Base-by-base conservation (phyloP, 106 monocot species). In the Iris macrosiphon region DNA sequence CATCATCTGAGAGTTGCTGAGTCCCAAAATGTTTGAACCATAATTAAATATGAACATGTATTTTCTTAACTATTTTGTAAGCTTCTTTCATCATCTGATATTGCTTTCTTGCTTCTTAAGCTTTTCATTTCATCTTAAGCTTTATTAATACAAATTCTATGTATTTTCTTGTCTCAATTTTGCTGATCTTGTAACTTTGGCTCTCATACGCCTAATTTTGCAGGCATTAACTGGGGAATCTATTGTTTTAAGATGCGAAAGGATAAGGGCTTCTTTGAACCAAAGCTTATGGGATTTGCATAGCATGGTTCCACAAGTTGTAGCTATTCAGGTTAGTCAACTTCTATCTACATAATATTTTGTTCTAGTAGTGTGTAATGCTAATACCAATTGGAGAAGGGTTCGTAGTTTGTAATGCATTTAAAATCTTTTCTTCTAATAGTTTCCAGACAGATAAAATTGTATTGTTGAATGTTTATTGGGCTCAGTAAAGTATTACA, bases 211-310 rank as follows among this genome's bases (percentile, higher is more conserved):
- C n/a, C n/a, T 52, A 10, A 0, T 56, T 31, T 52, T 65, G 55
- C 71, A 92, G 86, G 86, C 75, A 27, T 59, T 92, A 40, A 92
- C 78, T 51, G 69, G 70, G 19, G 76, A 83, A 49, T 52, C 86
- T 9, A 69, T 70, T 70, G 34, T 75, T 58, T 55, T 52, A 40
- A 75, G 82, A 62, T 87, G 86, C 59, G 85, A 74, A 65, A 65
- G 76, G 29, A 82, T 92, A 57, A 75, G 49, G 45, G 65, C 20
- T 49, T 61, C 72, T 7, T 45, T 92, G 42, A 49, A 59, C 15
- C 55, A 68, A 41, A 76, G 79, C 59, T 68, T 92, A 60, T 53
- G 30, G 31, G 49, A 55, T 13, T 60, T 92, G 59, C 76, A 86
- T 22, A 79, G 54, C 21, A 71, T 87, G 73, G 86, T 92, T 57